These are phyloP conservation scores for Rutidosis leptorrhynchoides DNA, from an alignment of 129 eudicot species.

Conservation along the genomic window DNA sequence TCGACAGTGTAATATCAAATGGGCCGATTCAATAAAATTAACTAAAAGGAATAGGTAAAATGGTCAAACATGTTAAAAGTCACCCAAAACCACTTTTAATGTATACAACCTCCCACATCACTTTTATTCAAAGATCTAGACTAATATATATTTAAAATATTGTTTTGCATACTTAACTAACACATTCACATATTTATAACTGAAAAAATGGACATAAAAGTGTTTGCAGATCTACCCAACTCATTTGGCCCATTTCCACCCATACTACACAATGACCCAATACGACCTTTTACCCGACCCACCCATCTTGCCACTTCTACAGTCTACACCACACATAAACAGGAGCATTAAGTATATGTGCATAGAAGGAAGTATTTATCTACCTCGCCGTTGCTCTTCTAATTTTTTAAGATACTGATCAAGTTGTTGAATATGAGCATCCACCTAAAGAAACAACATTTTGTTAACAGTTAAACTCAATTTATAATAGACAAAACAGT, in stretches of 20 bases:
- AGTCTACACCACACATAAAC: neutral
- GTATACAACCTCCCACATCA: neutral
- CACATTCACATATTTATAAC: neutral
- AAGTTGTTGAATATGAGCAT: slow-evolving; percentile 89
- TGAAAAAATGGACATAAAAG: neutral
- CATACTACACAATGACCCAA: neutral
- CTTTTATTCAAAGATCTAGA: neutral
- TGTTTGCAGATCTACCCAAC: neutral
- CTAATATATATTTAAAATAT: neutral
- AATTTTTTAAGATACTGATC: slow-evolving; percentile 77
- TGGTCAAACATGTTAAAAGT: slow-evolving; percentile 4
- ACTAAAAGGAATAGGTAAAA: neutral
- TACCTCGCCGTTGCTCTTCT: slow-evolving; percentile 87
- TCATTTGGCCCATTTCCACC: neutral
- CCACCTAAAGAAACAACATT: slow-evolving; percentile 49
- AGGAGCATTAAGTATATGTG: neutral
- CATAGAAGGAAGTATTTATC: slow-evolving; percentile 10
- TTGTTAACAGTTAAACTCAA: neutral
- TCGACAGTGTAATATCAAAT: neutral
- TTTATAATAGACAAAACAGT: slow-evolving; percentile 4
- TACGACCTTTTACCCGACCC: slow-evolving; percentile 5
- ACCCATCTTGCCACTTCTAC: neutral
- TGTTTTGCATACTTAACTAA: neutral
- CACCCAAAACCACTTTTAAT: neutral
- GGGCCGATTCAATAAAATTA: neutral